Base-by-base conservation (phyloP, 2,329 filamentous ascomycete species). In the Penicillium sp. region DNA sequence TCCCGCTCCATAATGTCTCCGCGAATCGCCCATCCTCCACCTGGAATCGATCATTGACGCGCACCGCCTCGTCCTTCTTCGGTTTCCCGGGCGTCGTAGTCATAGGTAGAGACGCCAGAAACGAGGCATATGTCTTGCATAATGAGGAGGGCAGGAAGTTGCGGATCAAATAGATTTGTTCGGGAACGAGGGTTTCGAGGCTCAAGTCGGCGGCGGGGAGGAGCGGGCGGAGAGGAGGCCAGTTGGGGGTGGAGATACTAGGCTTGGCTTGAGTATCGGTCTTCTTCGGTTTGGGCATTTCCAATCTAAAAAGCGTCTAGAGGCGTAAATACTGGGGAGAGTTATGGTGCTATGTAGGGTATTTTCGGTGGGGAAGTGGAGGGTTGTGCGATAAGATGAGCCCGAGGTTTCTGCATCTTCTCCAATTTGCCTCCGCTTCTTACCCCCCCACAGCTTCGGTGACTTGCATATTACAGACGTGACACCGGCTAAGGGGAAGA, bases 41-140 rank as follows among this genome's bases (percentile, higher is more conserved):
- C 73, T 95, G 90, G 63, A 88, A 95, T 10, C 93, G 85, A 69
- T 96, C 93, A 69, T 96, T 96, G 43, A 96, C 88, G 33, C 93
- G 81, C 7, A 90, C 81, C 1, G 91, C 91, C 50, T 94, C 86
- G 44, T 89, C 90, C 56, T 84, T 85, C 70, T 89, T 93, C 1
- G 90, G 90, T 55, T 84, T 85, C 0, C 84, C 85, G 0, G 90
- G 90, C 0, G 90, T 95, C 1, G 90, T 95, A 42, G 81, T 81
- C 42, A 95, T 75, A 0, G 89, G 85, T 2, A 95, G 74, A 0
- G 81, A 82, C 9, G 81, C 78, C 0, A 95, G 81, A 63, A 93
- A 94, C 1, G 82, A 79, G 45, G 90, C 82, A 69, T 93, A 95
- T 51, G 81, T 84, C 61, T 85, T 86, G 76, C 89, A 94, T 6